Percentiles rank a stretch among this genome's conserved stretches.
phyloP scores from a whole-genome alignment of 805 yeast genomes.

The Lachancea sp. region DNA sequence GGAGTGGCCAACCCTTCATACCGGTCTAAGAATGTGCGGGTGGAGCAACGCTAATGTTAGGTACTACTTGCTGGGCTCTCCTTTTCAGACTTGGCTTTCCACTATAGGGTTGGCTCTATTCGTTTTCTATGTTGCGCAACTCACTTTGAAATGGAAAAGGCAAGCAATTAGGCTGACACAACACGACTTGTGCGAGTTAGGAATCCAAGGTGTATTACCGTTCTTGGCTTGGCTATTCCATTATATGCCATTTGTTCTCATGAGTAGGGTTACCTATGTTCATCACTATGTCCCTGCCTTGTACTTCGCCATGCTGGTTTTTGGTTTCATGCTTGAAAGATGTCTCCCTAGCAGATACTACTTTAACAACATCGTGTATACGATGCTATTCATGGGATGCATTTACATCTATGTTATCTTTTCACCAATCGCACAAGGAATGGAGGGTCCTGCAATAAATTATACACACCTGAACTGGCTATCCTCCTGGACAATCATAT shows the following conservation, averaged over 20 bases:
- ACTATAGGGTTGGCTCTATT: conserved; percentile 52
- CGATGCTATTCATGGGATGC: conserved; percentile 30
- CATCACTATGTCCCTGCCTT: conserved; percentile 96
- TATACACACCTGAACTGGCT: conserved; percentile 50
- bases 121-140: conserved; percentile 36
- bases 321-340: conserved; percentile 32
- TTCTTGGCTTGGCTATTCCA: conserved; percentile 88
- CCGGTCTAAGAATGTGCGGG: conserved; percentile 69
- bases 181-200: conserved; percentile 36
- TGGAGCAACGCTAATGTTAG: conserved; percentile 57
- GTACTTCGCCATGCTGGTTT: conserved; percentile 81
- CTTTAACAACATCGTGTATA: conserved; percentile 14
- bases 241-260: conserved; percentile 78
- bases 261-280: conserved; percentile 96
- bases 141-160: conserved; percentile 59
- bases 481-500: conserved; percentile 45
- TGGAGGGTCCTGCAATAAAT: conserved; percentile 50
- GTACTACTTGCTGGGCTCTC: conserved; percentile 69
- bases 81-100: conserved; percentile 73
- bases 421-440: conserved; percentile 73
- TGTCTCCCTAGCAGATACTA: conserved; percentile 10
- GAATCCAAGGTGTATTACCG: conserved; percentile 73
- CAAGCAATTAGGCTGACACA: conserved; percentile 46
- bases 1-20: conserved; percentile 83
- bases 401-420: conserved; percentile 53